phyloP scores from a whole-genome alignment of 2,329 filamentous ascomycete species.

The Diaporthe australafricana region DNA sequence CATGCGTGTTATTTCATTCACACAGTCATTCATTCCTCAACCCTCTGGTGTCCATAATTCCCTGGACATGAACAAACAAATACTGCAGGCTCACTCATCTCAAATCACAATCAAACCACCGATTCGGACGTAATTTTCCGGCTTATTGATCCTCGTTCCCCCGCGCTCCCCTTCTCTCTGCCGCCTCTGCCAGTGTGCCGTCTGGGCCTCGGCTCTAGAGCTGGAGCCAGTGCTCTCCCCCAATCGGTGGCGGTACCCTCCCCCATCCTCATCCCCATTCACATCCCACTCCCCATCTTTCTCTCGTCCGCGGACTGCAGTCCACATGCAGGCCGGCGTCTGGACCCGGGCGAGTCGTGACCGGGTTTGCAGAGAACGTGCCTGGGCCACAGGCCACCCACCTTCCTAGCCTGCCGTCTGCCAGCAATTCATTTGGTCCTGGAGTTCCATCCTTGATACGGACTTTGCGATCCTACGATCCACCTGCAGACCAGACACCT shows the following conservation, averaged over 20 bases:
- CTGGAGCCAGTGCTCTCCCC: constrained; percentile 11
- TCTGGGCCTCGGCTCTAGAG: constrained; percentile 18
- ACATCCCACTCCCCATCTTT: constrained; percentile 17
- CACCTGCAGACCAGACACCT: constrained; percentile 25
- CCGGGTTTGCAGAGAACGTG: constrained; percentile 5
- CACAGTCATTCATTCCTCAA: too few relatives aligned
- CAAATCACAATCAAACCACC: constrained; percentile 13
- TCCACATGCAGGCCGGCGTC: constrained; percentile 25
- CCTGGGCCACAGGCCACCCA: constrained; percentile 18
- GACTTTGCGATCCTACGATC: constrained; percentile 17
- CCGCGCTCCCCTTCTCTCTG: too few relatives aligned
- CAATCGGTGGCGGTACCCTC: constrained; percentile 12
- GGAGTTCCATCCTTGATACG: constrained; percentile 17
- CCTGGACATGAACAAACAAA: not conserved
- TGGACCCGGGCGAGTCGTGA: constrained; percentile 13
- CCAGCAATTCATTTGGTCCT: constrained; percentile 9
- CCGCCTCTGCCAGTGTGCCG: constrained; percentile 22
- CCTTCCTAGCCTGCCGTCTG: not conserved
- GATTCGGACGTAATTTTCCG: constrained; percentile 22
- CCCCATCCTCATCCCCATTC: constrained; percentile 4
- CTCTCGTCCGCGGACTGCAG: constrained; percentile 25
- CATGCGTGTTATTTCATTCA: too few relatives aligned
- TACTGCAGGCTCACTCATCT: constrained; percentile 7
- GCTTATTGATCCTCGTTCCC: not conserved
- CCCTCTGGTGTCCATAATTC: not conserved